Conservation (phyloP, 192 early-diverging fungal genomes). For the Backusella liffmaniae region DNA sequence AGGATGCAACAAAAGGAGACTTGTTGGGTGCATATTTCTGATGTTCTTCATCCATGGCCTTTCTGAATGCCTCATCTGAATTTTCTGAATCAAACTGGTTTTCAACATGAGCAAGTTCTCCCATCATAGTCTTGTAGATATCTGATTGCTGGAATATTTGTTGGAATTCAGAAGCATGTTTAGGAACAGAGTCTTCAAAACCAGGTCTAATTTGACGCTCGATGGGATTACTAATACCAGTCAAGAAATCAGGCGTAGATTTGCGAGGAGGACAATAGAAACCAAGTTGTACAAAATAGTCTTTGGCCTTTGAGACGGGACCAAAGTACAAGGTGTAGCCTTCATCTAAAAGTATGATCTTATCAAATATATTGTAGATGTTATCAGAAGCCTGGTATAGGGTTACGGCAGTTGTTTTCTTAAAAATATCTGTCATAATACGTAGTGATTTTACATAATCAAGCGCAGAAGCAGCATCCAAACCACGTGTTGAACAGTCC, state of each 20-base stretch:
- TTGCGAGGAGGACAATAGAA: conserved; percentile 63
- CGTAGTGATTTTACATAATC: conserved; percentile 76
- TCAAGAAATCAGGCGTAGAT: conserved; percentile 71
- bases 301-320: conserved; percentile 52
- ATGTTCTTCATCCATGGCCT: conserved; percentile 56
- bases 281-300: conserved; percentile 64
- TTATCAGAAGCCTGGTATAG: conserved; percentile 73
- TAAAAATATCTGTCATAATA: conserved; percentile 66
- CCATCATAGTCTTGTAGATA: conserved; percentile 37
- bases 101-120: conserved; percentile 45
- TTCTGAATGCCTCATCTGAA: conserved; percentile 33
- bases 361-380: conserved; percentile 76
- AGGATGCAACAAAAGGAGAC: conserved; percentile 67
- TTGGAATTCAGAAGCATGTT: conserved; percentile 64
- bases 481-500: conserved; percentile 68
- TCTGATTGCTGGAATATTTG: conserved; percentile 43
- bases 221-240: conserved; percentile 63
- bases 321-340: conserved; percentile 72
- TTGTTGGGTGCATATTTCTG: conserved; percentile 44
- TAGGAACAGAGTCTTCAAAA: conserved; percentile 57
- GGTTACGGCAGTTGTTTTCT: conserved; percentile 56
- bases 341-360: conserved; percentile 61
- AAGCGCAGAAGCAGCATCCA: conserved; percentile 84
- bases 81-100: conserved; percentile 26
- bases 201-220: conserved; percentile 52